Conservation (phyloP, 2,329 filamentous ascomycete genomes). For the Neopestalotiopsis rosae region DNA sequence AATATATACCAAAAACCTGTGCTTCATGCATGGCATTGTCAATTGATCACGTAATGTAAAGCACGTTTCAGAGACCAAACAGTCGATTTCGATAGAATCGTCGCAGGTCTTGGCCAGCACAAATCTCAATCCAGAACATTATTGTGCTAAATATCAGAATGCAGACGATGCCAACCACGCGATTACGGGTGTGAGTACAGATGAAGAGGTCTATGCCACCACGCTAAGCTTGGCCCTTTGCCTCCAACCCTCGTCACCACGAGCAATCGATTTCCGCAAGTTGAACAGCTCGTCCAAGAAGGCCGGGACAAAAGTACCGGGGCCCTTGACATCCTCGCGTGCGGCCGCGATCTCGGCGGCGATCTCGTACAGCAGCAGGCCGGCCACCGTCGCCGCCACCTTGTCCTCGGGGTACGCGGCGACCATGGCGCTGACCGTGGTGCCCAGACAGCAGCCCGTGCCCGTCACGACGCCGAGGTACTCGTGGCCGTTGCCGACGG, state of each 20-base stretch:
- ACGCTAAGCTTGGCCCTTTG: constrained; percentile 50
- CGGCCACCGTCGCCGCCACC: constrained; percentile 76
- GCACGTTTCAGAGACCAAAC: no score
- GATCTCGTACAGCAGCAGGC: constrained; percentile 76
- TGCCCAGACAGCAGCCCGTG: constrained; percentile 85
- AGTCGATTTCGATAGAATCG: no score
- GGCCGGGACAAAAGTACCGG: constrained; percentile 84
- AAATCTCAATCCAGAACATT: no score
- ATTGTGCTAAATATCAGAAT: no score
- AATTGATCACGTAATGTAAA: no score
- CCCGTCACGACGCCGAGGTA: constrained; percentile 75
- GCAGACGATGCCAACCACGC: no score
- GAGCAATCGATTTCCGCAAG: constrained; percentile 53
- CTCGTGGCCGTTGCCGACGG: constrained; percentile 78
- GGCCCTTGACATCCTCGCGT: constrained; percentile 71
- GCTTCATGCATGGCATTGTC: no score
- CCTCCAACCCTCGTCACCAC: constrained; percentile 57
- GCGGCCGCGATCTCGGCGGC: constrained; percentile 74
- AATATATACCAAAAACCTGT: no score
- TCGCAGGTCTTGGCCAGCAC: no score
- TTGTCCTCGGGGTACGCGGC: constrained; percentile 67
- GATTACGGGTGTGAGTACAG: no score
- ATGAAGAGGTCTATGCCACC: not conserved
- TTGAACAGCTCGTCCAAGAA: constrained; percentile 76
- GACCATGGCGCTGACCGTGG: constrained; percentile 76